Base-by-base conservation (phyloP, 1,284 basidiomycete genomes). In the Pisolithus thermaeus region DNA sequence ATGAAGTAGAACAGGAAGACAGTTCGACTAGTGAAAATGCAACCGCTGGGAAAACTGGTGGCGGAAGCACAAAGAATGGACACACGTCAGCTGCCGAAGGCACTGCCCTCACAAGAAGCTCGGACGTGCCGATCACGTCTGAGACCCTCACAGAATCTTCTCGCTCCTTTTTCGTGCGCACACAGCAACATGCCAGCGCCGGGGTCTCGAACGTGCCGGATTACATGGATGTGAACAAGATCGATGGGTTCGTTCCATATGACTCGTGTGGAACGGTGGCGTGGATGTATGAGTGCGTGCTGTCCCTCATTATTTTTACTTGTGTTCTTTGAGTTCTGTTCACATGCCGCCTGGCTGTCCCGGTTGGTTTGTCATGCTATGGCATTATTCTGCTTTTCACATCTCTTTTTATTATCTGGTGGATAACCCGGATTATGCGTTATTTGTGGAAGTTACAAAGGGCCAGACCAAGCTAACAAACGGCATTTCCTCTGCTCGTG, bases 241-340 rank as follows among this genome's bases (percentile, higher is more conserved):
- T 79, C 44, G 77, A 75, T 52, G 84, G 83, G 3, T 69, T 80
- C 61, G 65, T 71, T 25, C 70, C 71, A 25, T 85, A 83, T 59
- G 84, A 84, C 61, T 70, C 62, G 4, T 61, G 63, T 45, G 71
- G 72, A 25, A 76, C 75, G 18, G 69, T 83, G 52, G 63, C 77
- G 27, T 90, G 86, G 86, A 69, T 81, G 27, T 83, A 88, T 60
- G 87, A 89, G 87, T 88, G 54, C 50, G 80, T 75, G 14, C n/a
- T n/a, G 49, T 56, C 41, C 30, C 56, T 53, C 49, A 30, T 42
- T 18, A 27, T 7, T 7, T 5, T 27, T 27, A 27, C 35, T 49
- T 8, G 25, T 57, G 16, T 43, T 14, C 1, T 42, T 9, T 9
- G 22, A 42, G 9, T 3, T 42, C 25, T 23, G 8, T 22, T 9